phyloP scores from a whole-genome alignment of 352 stramenopile species.

The Pythium dissotocum region DNA sequence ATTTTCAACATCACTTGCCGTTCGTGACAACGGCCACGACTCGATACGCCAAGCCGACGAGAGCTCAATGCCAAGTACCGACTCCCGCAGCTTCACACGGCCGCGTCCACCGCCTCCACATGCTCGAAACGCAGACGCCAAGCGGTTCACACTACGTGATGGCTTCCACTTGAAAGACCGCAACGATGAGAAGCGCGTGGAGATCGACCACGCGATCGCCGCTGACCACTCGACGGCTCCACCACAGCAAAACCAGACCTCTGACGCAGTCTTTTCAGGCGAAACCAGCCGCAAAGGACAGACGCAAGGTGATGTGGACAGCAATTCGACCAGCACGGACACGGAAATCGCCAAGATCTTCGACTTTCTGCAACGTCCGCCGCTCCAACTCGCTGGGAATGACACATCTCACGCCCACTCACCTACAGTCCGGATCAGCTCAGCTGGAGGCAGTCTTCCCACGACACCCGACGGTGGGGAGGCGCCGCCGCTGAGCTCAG shows the following conservation, averaged over 20 bases:
- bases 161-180: conserved; percentile 68
- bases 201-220: conserved; percentile 44
- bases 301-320: background rate
- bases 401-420: background rate
- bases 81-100: background rate
- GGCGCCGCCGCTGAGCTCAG: background rate
- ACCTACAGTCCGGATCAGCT: background rate
- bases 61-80: background rate
- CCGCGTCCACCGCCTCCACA: conserved; percentile 2
- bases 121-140: conserved; percentile 14
- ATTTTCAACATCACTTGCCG: background rate
- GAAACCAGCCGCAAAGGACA: background rate
- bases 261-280: background rate
- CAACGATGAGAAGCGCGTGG: conserved; percentile 47
- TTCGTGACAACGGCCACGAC: background rate
- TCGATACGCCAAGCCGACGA: background rate
- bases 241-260: conserved; percentile 4
- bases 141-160: conserved; percentile 64
- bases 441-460: background rate
- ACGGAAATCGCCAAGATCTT: conserved; percentile 29
- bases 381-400: conserved; percentile 9
- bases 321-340: conserved; percentile 9
- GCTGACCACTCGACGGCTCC: background rate
- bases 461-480: background rate
- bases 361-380: conserved; percentile 25